A percentile compares a stretch with the other conserved stretches of the same genome.
These are phyloP conservation scores for Lactarius sanguifluus DNA, from an alignment of 768 basidiomycete genomes.

Conservation along the genomic window DNA sequence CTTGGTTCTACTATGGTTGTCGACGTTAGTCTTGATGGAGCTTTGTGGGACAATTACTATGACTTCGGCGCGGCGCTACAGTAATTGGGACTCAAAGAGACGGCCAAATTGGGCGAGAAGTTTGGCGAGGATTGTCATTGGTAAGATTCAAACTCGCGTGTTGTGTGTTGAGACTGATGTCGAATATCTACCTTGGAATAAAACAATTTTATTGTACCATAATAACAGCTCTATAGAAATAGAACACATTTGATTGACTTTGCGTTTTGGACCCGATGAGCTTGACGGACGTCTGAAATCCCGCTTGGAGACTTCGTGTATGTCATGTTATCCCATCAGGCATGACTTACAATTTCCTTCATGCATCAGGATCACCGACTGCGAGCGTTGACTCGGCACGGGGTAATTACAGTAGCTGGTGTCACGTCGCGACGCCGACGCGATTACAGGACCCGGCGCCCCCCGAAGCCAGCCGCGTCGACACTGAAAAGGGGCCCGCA, in stretches of 20 bases:
- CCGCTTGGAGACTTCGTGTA: conserved; percentile 88
- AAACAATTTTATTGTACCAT: too few relatives aligned
- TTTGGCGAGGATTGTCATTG: too few relatives aligned
- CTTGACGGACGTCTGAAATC: conserved; percentile 94
- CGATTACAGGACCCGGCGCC: too few relatives aligned
- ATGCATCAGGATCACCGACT: conserved; percentile 54
- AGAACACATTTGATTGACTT: conserved; percentile 34
- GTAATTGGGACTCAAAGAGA: background rate
- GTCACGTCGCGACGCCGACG: too few relatives aligned
- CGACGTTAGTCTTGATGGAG: background rate
- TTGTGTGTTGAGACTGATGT: too few relatives aligned
- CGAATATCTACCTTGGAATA: too few relatives aligned
- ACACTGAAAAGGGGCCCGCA: too few relatives aligned
- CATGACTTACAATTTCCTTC: conserved; percentile 2
- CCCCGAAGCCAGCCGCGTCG: too few relatives aligned
- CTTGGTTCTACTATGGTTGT: background rate
- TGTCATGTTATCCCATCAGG: conserved; percentile 31
- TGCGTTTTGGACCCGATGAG: conserved; percentile 88
- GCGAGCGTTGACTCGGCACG: conserved; percentile 79
- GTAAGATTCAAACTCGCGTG: too few relatives aligned
- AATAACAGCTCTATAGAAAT: too few relatives aligned
- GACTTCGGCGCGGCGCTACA: background rate
- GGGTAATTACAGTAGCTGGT: conserved; percentile 68
- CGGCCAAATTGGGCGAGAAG: too few relatives aligned
- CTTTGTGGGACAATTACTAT: background rate